Percentiles rank a stretch among this genome's conserved stretches.
These are phyloP conservation scores for Sporormia fimetaria DNA, from an alignment of 495 filamentous ascomycete species.

Conservation along the genomic window DNA sequence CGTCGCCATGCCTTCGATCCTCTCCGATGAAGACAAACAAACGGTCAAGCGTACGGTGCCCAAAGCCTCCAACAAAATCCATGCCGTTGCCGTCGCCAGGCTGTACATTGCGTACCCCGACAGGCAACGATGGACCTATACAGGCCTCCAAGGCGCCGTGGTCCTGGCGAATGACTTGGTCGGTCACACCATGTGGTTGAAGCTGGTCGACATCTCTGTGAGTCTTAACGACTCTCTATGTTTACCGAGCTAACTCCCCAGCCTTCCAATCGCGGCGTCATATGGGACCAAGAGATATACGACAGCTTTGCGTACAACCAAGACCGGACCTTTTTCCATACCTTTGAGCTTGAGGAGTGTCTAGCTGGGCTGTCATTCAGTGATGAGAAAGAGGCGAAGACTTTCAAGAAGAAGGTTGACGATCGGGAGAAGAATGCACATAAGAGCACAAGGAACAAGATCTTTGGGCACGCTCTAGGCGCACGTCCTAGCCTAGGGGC, in stretches of 20 bases:
- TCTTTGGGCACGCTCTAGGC: slow-evolving; percentile 45
- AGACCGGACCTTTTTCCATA: slow-evolving; percentile 93
- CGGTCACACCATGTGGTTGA: slow-evolving; percentile 92
- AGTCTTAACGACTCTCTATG: slow-evolving; percentile 28
- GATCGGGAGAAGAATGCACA: slow-evolving; percentile 87
- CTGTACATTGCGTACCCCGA: slow-evolving; percentile 92
- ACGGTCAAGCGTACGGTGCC: slow-evolving; percentile 85
- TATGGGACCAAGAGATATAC: slow-evolving; percentile 98
- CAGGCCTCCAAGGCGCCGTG: slow-evolving; percentile 84
- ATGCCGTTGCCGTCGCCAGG: slow-evolving; percentile 81
- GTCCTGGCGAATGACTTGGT: slow-evolving; percentile 90
- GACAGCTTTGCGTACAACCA: slow-evolving; percentile 90
- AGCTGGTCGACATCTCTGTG: slow-evolving; percentile 92
- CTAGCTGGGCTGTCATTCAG: slow-evolving; percentile 81
- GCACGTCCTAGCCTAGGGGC: slow-evolving; percentile 33
- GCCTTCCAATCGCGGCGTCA: slow-evolving; percentile 73
- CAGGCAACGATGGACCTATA: slow-evolving; percentile 79
- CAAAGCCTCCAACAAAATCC: slow-evolving; percentile 88
- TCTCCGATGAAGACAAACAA: slow-evolving; percentile 84
- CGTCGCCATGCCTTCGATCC: slow-evolving; percentile 70
- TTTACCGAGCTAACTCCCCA: slow-evolving; percentile 28
- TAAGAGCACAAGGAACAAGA: slow-evolving; percentile 67
- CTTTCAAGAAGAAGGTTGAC: slow-evolving; percentile 89
- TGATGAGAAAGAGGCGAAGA: slow-evolving; percentile 92
- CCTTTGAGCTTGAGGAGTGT: slow-evolving; percentile 88